Percentiles rank a stretch among this genome's conserved stretches.
Evolutionary conservation across 2,329 filamentous ascomycete species (phyloP).

Genomic region (Penicillium sclerotigenum): DNA sequence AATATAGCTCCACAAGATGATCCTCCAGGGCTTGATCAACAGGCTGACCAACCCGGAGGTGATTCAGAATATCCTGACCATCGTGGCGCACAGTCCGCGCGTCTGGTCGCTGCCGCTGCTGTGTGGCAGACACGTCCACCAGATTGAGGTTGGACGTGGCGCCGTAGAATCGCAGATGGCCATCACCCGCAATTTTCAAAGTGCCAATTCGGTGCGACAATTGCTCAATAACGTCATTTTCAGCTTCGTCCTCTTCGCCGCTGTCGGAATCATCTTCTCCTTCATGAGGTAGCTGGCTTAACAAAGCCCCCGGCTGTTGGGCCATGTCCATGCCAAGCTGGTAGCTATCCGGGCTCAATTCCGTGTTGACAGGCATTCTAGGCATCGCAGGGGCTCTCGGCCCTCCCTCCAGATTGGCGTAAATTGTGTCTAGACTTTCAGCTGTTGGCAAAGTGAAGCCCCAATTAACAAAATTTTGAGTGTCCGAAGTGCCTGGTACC

Average conservation of each 20-base stretch:
- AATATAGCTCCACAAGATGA: conserved; percentile 47
- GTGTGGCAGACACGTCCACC: conserved; percentile 39
- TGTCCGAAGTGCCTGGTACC: conserved; percentile 17
- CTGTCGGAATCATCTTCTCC: conserved; percentile 33
- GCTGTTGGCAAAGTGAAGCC: conserved; percentile 38
- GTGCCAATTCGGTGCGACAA: conserved; percentile 46
- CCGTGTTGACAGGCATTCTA: conserved; percentile 20
- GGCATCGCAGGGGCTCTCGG: background rate
- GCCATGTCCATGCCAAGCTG: conserved; percentile 28
- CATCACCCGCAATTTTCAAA: conserved; percentile 44
- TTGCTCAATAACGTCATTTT: conserved; percentile 44
- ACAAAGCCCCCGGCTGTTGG: conserved; percentile 24
- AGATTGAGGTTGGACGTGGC: conserved; percentile 46
- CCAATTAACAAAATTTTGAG: conserved; percentile 30
- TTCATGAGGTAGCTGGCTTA: conserved; percentile 22
- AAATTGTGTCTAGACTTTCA: conserved; percentile 35
- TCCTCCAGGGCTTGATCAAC: conserved; percentile 43
- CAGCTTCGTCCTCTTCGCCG: conserved; percentile 39
- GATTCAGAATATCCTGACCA: conserved; percentile 42
- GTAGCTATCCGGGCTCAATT: conserved; percentile 27
- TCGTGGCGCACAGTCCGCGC: conserved; percentile 39
- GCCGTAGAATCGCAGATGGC: conserved; percentile 46
- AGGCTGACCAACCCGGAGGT: conserved; percentile 42
- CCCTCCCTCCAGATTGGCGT: conserved; percentile 30
- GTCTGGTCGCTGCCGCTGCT: conserved; percentile 36